Evolutionary conservation across 495 filamentous ascomycete genomes (phyloP).

Genomic region (Schizothecium vesticola): DNA sequence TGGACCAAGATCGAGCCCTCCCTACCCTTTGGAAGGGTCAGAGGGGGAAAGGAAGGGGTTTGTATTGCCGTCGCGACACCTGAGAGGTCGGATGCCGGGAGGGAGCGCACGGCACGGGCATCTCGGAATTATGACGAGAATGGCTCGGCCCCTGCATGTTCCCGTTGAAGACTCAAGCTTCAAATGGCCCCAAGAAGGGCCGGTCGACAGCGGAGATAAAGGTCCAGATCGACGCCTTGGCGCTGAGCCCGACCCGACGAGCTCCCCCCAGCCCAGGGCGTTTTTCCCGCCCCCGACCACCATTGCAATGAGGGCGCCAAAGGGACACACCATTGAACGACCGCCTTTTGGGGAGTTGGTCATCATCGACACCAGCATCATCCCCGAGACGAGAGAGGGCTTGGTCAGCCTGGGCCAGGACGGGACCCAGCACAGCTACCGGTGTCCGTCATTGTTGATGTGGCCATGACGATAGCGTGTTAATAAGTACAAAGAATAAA

Average conservation of each 20-base stretch:
- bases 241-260: not conserved
- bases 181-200: too few species aligned
- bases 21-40: too few species aligned
- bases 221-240: slow-evolving; percentile 5
- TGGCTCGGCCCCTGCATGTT: not conserved
- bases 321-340: not conserved
- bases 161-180: slow-evolving; percentile 1
- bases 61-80: not conserved
- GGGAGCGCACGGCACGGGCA: not conserved
- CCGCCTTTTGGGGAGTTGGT: not conserved
- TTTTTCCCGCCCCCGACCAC: not conserved
- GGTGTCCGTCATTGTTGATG: not conserved
- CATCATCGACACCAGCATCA: not conserved
- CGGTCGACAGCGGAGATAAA: slow-evolving; percentile 15
- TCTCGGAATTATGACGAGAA: slow-evolving; percentile 4
- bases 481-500: not conserved
- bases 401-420: not conserved
- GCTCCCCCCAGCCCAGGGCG: too few species aligned
- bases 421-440: too few species aligned
- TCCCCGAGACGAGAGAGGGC: not conserved
- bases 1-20: not conserved
- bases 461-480: not conserved
- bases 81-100: not conserved
- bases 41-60: not conserved
- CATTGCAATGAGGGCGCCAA: not conserved